Conservation (phyloP, 805 yeast genomes). For the Metschnikowia similis region DNA sequence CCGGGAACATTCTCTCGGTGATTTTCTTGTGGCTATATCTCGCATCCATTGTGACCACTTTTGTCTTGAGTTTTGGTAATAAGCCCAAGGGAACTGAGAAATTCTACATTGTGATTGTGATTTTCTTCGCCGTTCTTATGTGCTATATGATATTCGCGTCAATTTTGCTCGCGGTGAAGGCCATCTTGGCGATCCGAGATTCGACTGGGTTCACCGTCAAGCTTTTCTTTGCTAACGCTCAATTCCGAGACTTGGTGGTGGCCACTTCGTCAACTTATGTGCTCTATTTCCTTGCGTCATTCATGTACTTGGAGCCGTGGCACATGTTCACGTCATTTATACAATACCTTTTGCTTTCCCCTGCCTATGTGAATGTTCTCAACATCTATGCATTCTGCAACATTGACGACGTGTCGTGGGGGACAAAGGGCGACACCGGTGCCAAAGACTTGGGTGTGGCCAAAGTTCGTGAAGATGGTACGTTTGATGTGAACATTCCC, state of each 20-base stretch:
- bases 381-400: conserved; percentile 68
- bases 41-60: conserved; percentile 55
- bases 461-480: conserved; percentile 50
- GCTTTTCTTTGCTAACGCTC: conserved; percentile 43
- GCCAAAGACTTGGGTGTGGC: conserved; percentile 54
- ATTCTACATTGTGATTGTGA: conserved; percentile 49
- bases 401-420: conserved; percentile 72
- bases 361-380: conserved; percentile 52
- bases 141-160: conserved; percentile 57
- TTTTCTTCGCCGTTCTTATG: conserved; percentile 58
- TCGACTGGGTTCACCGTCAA: conserved; percentile 39
- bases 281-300: conserved; percentile 53
- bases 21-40: conserved; percentile 52
- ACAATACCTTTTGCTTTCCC: conserved; percentile 49
- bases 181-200: conserved; percentile 35
- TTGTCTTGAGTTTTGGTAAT: conserved; percentile 61
- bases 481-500: conserved; percentile 51
- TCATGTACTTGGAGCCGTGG: conserved; percentile 63
- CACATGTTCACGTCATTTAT: conserved; percentile 55
- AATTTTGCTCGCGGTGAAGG: conserved; percentile 52
- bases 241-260: conserved; percentile 48
- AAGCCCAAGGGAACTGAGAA: conserved; percentile 58
- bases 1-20: conserved; percentile 47
- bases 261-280: conserved; percentile 61
- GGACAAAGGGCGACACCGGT: conserved; percentile 66